Evolutionary conservation across 441 rosid species (phyloP), one percentile per base, ranked within the genome.

Genomic region (Erysimum pusillum): DNA sequence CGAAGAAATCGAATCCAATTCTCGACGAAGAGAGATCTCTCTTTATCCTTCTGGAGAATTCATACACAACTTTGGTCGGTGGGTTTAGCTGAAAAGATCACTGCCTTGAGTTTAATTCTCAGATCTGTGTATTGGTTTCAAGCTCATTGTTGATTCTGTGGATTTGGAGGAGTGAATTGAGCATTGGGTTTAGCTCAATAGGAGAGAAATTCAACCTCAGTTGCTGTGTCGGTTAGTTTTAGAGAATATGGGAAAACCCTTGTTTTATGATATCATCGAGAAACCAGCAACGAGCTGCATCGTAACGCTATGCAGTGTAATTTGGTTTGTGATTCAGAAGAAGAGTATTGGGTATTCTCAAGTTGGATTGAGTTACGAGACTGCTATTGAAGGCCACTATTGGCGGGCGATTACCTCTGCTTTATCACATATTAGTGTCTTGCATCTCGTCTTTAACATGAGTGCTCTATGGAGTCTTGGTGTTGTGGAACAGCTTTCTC

Each of bases 381-480:
- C 87, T 34, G 91, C 95, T 0, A 3, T 86, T 0, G 90, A 93
- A 76, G 99, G 99, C 46, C 94, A 95, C 44, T 85, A 89, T 78
- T 95, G 99, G 99, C 85, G 99, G 82, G 82, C 93, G 63, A 90
- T 95, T 11, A 91, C 99, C 15, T 93, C 97, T 3, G 97, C 99
- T 1, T 89, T 93, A 71, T 95, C 99, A 1, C 99, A 93, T 71
- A 88, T 95, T 11, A 95, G 98, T 67, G 85, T 93, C 35, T 63
- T 95, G 81, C 98, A 95, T 85, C 98, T 93, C 41, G 95, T 90
- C 25, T 95, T 95, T 66, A 93, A 95, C 79, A 91, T 95, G 99
- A 93, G 97, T 75, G 99, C 98, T 34, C 82, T 95, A 7, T 95
- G 98, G 98, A 95, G 99, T 86, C 90, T 95, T 31, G 99, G 99